A percentile compares a stretch with the other conserved stretches of the same genome.
Conservation (phyloP, 306 rosid genomes). For the Quercus parvula region DNA sequence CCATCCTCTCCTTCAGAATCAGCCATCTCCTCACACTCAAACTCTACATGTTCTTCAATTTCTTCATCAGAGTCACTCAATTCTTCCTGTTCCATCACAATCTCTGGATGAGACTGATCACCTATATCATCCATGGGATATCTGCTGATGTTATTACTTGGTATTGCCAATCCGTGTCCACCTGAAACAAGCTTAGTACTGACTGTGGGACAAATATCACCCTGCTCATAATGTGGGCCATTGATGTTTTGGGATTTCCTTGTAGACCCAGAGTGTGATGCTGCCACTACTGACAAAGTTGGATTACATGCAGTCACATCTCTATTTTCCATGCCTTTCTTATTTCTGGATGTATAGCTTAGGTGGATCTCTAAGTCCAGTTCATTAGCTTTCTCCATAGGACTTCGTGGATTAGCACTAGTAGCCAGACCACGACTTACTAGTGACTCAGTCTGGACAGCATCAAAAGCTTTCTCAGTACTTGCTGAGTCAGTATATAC, state of each 20-base stretch:
- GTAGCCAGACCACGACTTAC: slow-evolving; percentile 29
- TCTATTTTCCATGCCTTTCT: slow-evolving; percentile 36
- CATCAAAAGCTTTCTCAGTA: slow-evolving; percentile 34
- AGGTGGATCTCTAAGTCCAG: slow-evolving; percentile 87
- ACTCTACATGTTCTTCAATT: slow-evolving; percentile 89
- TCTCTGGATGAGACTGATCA: slow-evolving; percentile 80
- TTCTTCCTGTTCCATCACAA: slow-evolving; percentile 98
- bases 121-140: slow-evolving; percentile 47
- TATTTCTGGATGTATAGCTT: slow-evolving; percentile 57
- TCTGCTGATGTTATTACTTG: slow-evolving; percentile 39
- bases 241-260: slow-evolving; percentile 24
- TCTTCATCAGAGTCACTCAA: slow-evolving; percentile 94
- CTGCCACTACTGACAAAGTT: slow-evolving; percentile 25
- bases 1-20: slow-evolving; percentile 97
- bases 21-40: slow-evolving; percentile 96
- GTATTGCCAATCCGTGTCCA: slow-evolving; percentile 29
- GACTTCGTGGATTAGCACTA: slow-evolving; percentile 27
- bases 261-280: slow-evolving; percentile 29
- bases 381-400: slow-evolving; percentile 51
- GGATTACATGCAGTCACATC: slow-evolving; percentile 30
- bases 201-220: slow-evolving; percentile 33
- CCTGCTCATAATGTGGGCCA: slow-evolving; percentile 26
- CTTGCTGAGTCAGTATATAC: background rate
- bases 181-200: slow-evolving; percentile 35
- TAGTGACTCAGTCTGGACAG: slow-evolving; percentile 33